Percentiles rank a stretch among this genome's conserved stretches.
phyloP scores from a whole-genome alignment of 169 alveolate genomes.

The Neospora caninum region DNA sequence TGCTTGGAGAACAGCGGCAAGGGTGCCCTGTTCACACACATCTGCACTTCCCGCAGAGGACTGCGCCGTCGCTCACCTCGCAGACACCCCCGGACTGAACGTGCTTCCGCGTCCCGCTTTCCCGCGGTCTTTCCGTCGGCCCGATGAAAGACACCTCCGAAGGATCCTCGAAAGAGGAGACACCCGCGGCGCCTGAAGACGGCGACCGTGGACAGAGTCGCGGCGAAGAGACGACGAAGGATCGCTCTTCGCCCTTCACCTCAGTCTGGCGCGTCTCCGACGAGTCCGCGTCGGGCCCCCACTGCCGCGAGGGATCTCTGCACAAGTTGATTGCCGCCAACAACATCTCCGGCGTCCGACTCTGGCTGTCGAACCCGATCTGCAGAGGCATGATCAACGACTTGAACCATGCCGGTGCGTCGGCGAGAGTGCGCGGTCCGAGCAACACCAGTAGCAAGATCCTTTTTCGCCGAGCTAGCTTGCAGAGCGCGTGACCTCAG shows the following conservation, averaged over 20 bases:
- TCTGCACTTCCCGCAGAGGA: too few species aligned
- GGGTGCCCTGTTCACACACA: too few species aligned
- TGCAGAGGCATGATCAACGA: slow-evolving; percentile 60
- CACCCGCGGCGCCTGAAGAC: neutral
- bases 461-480: neutral
- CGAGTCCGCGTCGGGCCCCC: neutral
- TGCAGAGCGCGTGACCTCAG: too few species aligned
- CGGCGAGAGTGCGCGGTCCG: neutral
- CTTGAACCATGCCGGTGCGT: slow-evolving; percentile 58
- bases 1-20: too few species aligned
- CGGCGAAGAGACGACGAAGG: neutral
- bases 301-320: slow-evolving; percentile 49
- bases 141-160: neutral
- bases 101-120: too few species aligned
- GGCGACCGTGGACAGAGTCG: neutral
- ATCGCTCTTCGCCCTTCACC: neutral
- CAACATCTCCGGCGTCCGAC: slow-evolving; percentile 58
- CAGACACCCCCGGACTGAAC: too few species aligned
- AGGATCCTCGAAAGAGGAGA: neutral
- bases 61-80: too few species aligned
- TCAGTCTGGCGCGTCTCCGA: neutral
- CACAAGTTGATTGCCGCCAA: slow-evolving; percentile 58
- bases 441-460: too few species aligned
- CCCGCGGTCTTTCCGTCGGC: too few species aligned
- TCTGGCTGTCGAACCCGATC: slow-evolving; percentile 62